A percentile compares a stretch with the other conserved stretches of the same genome.
Conservation (phyloP, 257 asterid genomes). For the Scutellaria minor region DNA sequence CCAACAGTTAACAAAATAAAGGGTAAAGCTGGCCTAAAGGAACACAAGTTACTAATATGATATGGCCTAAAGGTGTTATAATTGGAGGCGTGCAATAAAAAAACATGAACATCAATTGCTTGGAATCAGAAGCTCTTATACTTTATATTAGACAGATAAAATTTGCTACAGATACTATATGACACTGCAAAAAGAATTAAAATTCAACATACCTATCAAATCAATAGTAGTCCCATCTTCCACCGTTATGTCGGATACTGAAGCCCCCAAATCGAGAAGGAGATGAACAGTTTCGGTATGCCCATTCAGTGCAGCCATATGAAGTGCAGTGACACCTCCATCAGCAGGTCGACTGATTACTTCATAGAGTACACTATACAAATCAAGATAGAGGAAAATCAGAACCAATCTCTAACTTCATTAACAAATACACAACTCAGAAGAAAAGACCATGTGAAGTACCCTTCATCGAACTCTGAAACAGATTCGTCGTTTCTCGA, state of each 20-base stretch:
- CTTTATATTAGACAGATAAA: not conserved
- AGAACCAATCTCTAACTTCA: constrained; percentile 18
- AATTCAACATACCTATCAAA: constrained; percentile 59
- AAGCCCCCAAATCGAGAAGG: constrained; percentile 84
- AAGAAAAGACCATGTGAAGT: constrained; percentile 21
- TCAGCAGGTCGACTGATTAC: constrained; percentile 79
- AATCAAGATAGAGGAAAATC: constrained; percentile 11
- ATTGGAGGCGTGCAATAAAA: not conserved
- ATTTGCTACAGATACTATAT: not conserved
- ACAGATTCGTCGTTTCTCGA: constrained; percentile 46
- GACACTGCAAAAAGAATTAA: not conserved
- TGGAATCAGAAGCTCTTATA: not conserved
- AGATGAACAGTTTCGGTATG: constrained; percentile 76
- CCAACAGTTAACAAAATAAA: not conserved
- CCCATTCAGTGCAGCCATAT: constrained; percentile 90
- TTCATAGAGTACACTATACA: constrained; percentile 62
- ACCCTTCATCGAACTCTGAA: constrained; percentile 68
- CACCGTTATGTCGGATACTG: constrained; percentile 59
- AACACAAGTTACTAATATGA: constrained; percentile 7
- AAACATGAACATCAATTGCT: not conserved
- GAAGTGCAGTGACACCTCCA: constrained; percentile 92
- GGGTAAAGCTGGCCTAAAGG: not conserved
- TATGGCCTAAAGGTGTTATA: not conserved
- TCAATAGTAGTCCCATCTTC: constrained; percentile 89
- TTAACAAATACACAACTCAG: not conserved